Base-by-base conservation (phyloP, 2,329 filamentous ascomycete genomes). In the Achaetomium macrosporum region DNA sequence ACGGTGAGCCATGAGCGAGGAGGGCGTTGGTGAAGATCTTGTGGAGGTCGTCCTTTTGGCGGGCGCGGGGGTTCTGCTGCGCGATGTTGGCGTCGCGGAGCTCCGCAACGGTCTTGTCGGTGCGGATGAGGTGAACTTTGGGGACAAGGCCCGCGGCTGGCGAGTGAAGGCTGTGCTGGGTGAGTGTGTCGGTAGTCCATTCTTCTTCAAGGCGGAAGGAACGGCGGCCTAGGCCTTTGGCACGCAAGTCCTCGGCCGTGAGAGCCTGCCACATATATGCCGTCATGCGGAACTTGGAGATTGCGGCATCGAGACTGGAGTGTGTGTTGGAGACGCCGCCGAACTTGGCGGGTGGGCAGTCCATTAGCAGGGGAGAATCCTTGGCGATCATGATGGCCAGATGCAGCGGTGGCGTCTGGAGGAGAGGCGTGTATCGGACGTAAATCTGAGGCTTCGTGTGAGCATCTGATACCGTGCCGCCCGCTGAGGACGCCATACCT, bases 211-310 rank as follows among this genome's bases (percentile, higher is more conserved):
- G 81, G 36, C 85, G 77, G 69, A 88, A 89, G 58, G 82, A 85
- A 48, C 85, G 77, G 44, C 85, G 76, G 10, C 83, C 84, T 57
- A 89, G 83, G 25, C 81, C 80, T 61, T 86, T 80, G 46, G 79
- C 75, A 57, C 82, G 83, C 81, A 89, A 85, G 62, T 89, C 85
- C 63, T 89, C 85, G 19, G 84, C 85, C 1, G 84, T 88, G 53
- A 87, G 85, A 19, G 85, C 84, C 65, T 90, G 86, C 85, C 86
- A 88, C 51, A 89, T 76, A 66, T 88, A 88, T 20, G 84, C 86
- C 17, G 84, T 78, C 78, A 87, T 87, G 50, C 84, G 77, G 60
- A 87, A 85, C 64, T 90, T 90, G 60, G 78, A 76, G 47, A 87
- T 76, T 1, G 85, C 85, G 16, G 79, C 78, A 29, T 84, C 77